A percentile compares a stretch with the other conserved stretches of the same genome.
phyloP scores from a whole-genome alignment of 345 rosid genomes.

The Citrus inodora region DNA sequence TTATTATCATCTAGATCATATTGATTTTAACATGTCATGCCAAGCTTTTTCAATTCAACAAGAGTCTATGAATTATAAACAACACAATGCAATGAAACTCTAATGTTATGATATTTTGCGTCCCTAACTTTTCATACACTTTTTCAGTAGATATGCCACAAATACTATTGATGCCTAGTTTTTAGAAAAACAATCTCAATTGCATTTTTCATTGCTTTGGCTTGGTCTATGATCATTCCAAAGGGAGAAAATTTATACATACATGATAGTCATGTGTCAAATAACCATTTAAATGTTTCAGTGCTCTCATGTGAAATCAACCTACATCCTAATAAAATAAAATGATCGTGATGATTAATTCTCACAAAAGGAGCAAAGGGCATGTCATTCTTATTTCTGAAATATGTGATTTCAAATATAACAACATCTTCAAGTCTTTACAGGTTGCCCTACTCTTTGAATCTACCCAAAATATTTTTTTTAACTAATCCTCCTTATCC shows the following conservation, averaged over 20 bases:
- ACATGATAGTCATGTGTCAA: not conserved
- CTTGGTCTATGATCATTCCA: not conserved
- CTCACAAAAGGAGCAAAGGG: not conserved
- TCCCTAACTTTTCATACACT: not conserved
- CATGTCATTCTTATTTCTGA: too few species aligned
- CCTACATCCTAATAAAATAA: not conserved
- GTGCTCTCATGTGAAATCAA: not conserved
- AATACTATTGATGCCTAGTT: not conserved
- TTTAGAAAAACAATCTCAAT: not conserved
- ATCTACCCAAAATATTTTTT: too few species aligned
- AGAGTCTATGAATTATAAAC: too few species aligned
- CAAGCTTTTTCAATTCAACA: too few species aligned
- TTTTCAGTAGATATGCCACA: not conserved
- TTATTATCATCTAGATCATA: not conserved
- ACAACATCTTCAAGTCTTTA: too few species aligned
- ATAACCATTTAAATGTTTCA: not conserved
- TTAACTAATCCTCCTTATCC: too few species aligned
- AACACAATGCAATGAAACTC: too few species aligned
- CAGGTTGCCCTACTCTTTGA: rapidly evolving
- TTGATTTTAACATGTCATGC: not conserved
- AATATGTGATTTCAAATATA: too few species aligned
- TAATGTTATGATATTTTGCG: not conserved
- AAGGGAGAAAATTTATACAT: not conserved
- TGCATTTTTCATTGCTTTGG: not conserved
- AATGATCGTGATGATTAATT: not conserved